These are phyloP conservation scores for Fusarium vanettenii DNA, from an alignment of 2,329 filamentous ascomycete genomes.

Conservation along the genomic window DNA sequence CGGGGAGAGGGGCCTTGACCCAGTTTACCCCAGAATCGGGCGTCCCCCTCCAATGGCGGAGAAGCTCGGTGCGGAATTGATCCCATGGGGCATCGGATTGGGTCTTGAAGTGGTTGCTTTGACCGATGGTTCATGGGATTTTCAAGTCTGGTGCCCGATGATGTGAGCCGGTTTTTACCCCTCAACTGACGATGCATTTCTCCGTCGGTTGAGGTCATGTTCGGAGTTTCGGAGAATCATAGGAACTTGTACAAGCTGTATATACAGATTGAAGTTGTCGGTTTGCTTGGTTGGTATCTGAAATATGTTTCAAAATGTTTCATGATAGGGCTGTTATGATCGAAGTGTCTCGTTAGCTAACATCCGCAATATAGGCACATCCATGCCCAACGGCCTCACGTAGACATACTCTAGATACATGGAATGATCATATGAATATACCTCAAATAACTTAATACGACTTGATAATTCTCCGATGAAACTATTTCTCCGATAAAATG, in stretches of 20 bases:
- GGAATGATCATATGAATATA: background rate
- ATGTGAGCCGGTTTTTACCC: conserved; percentile 2
- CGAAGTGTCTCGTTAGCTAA: background rate
- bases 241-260: background rate
- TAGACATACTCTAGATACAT: background rate
- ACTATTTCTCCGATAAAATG: background rate
- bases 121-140: background rate
- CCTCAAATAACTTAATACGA: background rate
- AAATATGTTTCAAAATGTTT: background rate
- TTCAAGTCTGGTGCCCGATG: background rate
- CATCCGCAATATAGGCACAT: background rate
- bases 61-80: background rate
- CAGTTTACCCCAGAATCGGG: conserved; percentile 16
- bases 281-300: background rate
- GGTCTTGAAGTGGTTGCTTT: background rate
- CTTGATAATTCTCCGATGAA: background rate
- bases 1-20: background rate
- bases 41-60: conserved; percentile 15
- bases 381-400: background rate
- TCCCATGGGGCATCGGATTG: background rate
- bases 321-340: background rate
- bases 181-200: conserved; percentile 1
- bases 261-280: background rate
- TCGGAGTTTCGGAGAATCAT: conserved; percentile 30
- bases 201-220: background rate